A percentile compares a stretch with the other conserved stretches of the same genome.
These are phyloP conservation scores for Microsporum canis DNA, from an alignment of 2,329 filamentous ascomycete genomes.

Conservation along the genomic window DNA sequence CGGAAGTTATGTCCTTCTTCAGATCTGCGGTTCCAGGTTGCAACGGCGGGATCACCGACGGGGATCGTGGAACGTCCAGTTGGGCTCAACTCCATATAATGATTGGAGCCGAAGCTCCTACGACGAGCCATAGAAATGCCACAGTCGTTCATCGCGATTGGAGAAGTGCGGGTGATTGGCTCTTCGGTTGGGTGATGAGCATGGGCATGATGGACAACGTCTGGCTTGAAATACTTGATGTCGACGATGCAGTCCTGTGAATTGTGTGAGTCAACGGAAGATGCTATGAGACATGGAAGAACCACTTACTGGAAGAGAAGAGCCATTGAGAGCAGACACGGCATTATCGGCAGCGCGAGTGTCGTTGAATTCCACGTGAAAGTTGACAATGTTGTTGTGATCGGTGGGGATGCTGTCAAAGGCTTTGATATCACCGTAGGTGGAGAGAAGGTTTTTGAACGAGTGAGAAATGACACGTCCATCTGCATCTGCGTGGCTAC, in stretches of 20 bases:
- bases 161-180: slow-evolving; percentile 13
- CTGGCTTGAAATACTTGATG: slow-evolving; percentile 23
- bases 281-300: background rate
- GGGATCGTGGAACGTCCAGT: slow-evolving; percentile 33
- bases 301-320: slow-evolving; percentile 25
- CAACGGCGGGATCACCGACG: slow-evolving; percentile 23
- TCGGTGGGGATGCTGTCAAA: slow-evolving; percentile 22
- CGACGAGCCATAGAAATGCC: slow-evolving; percentile 12
- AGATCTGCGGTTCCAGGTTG: slow-evolving; percentile 23
- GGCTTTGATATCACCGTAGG: slow-evolving; percentile 30
- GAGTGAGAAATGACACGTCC: slow-evolving; percentile 38
- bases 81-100: slow-evolving; percentile 27
- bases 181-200: slow-evolving; percentile 10
- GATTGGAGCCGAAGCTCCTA: slow-evolving; percentile 12
- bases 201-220: slow-evolving; percentile 17
- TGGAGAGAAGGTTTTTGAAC: slow-evolving; percentile 27
- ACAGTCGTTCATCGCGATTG: slow-evolving; percentile 14
- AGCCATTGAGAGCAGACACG: slow-evolving; percentile 26
- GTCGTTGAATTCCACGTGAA: slow-evolving; percentile 33
- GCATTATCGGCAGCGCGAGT: slow-evolving; percentile 27
- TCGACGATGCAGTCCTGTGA: slow-evolving; percentile 24
- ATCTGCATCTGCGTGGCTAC: slow-evolving; percentile 20
- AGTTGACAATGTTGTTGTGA: slow-evolving; percentile 25
- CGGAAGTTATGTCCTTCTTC: slow-evolving; percentile 23
- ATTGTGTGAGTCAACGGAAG: slow-evolving; percentile 2